These are phyloP conservation scores for Kurtzmaniella quercitrusa DNA, from an alignment of 1,139 yeast genomes.

Conservation along the genomic window DNA sequence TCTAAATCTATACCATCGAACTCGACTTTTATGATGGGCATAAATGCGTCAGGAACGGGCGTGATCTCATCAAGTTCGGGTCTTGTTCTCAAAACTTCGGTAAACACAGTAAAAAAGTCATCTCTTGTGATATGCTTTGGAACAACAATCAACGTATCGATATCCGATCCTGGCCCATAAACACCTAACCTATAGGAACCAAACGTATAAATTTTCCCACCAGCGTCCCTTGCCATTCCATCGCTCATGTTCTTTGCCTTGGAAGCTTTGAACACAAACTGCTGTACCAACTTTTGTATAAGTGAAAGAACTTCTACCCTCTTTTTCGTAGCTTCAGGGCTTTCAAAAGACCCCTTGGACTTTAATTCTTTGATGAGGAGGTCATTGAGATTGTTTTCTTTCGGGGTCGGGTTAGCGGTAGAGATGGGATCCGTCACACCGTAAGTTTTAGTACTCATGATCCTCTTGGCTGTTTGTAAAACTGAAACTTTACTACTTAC, in stretches of 20 bases:
- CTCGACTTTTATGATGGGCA: conserved; percentile 87
- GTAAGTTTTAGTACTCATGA: conserved; percentile 32
- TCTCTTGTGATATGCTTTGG: conserved; percentile 94
- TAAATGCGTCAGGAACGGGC: conserved; percentile 94
- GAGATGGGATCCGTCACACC: conserved; percentile 95
- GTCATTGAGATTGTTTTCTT: conserved; percentile 74
- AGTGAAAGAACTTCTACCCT: conserved; percentile 69
- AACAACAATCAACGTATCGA: conserved; percentile 90
- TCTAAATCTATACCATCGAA: conserved; percentile 89
- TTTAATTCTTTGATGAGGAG: conserved; percentile 72
- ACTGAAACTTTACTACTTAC: not conserved
- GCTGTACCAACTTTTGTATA: conserved; percentile 68
- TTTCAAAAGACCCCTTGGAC: conserved; percentile 83
- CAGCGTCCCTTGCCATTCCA: conserved; percentile 96
- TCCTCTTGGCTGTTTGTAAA: not conserved
- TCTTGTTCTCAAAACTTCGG: conserved; percentile 57
- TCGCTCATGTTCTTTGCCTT: conserved; percentile 86
- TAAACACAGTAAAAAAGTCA: conserved; percentile 82
- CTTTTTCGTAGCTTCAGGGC: conserved; percentile 73
- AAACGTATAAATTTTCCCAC: conserved; percentile 91
- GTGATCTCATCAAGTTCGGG: conserved; percentile 86
- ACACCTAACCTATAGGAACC: conserved; percentile 96
- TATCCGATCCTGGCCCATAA: conserved; percentile 97
- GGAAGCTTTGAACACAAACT: conserved; percentile 80
- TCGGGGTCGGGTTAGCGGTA: conserved; percentile 73